Evolutionary conservation across 352 stramenopile genomes (phyloP).

Genomic region (Globisporangium takayamanum): DNA sequence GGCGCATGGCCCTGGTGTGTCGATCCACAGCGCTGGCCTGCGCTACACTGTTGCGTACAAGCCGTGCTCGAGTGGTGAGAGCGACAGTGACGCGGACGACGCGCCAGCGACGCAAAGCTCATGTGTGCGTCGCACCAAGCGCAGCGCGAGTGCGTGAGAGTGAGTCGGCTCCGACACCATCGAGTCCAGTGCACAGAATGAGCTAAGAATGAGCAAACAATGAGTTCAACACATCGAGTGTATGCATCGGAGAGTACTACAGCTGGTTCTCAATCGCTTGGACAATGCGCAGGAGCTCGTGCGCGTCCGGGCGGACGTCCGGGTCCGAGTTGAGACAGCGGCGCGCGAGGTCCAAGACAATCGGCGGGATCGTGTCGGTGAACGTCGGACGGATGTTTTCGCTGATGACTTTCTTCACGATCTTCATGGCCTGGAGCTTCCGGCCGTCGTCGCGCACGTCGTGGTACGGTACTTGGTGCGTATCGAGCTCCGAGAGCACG

Average conservation of each 20-base stretch:
- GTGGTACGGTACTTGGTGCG: conserved; percentile 70
- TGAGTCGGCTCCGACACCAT: not conserved
- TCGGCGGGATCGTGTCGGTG: conserved; percentile 33
- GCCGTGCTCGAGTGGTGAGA: not conserved
- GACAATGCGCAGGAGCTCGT: conserved; percentile 64
- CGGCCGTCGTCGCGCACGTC: conserved; percentile 69
- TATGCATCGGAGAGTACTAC: conserved; percentile 16
- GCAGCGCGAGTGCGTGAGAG: not conserved
- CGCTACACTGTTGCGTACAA: conserved; percentile 9
- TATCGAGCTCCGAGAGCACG: conserved; percentile 77
- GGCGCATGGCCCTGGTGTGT: conserved; percentile 10
- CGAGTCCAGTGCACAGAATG: not conserved
- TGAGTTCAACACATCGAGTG: not conserved
- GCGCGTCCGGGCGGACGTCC: conserved; percentile 53
- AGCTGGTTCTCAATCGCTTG: conserved; percentile 48
- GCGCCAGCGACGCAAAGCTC: not conserved
- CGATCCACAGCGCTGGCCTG: conserved; percentile 7
- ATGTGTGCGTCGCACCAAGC: not conserved
- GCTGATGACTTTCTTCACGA: conserved; percentile 78
- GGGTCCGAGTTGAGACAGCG: conserved; percentile 68
- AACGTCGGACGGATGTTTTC: conserved; percentile 66
- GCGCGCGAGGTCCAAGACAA: conserved; percentile 51
- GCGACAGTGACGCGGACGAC: not conserved
- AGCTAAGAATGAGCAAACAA: not conserved
- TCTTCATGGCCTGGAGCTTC: conserved; percentile 80